Conservation (phyloP, 2,329 filamentous ascomycete species). For the Claviceps arundinis region DNA sequence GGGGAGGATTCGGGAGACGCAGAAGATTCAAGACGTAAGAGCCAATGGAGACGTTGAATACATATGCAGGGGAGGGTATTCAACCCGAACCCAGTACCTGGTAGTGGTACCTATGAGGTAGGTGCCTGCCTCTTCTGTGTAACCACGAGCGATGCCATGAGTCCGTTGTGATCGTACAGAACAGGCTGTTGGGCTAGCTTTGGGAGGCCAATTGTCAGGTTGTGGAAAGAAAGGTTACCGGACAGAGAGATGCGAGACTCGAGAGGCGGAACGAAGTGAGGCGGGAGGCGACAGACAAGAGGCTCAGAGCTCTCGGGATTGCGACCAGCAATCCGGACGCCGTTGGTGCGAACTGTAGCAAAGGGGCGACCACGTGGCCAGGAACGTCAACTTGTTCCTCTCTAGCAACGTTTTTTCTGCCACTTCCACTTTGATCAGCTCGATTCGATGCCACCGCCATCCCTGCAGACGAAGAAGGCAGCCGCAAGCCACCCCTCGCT, state of each 20-base stretch:
- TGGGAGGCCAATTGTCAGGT: too few relatives aligned
- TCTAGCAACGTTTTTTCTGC: not conserved
- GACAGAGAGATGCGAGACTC: not conserved
- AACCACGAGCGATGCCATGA: not conserved
- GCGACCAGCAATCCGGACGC: not conserved
- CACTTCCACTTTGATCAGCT: not conserved
- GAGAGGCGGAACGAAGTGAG: not conserved
- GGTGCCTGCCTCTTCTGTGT: not conserved
- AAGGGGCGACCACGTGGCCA: not conserved
- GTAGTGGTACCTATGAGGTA: not conserved
- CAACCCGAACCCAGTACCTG: not conserved
- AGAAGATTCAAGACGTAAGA: not conserved
- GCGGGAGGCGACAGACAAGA: too few relatives aligned
- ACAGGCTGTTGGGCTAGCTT: not conserved
- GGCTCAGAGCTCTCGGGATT: too few relatives aligned
- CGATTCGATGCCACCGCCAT: not conserved
- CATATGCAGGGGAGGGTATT: not conserved
- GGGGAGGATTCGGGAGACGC: not conserved
- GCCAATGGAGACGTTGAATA: not conserved
- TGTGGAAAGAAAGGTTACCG: too few relatives aligned
- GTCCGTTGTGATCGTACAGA: not conserved
- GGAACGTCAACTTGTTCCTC: not conserved
- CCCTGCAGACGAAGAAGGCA: conserved; percentile 1
- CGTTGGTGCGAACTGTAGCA: not conserved
- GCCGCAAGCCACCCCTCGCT: conserved; percentile 1